Base-by-base conservation (phyloP, 495 filamentous ascomycete genomes). In the Tuber calosporum region DNA sequence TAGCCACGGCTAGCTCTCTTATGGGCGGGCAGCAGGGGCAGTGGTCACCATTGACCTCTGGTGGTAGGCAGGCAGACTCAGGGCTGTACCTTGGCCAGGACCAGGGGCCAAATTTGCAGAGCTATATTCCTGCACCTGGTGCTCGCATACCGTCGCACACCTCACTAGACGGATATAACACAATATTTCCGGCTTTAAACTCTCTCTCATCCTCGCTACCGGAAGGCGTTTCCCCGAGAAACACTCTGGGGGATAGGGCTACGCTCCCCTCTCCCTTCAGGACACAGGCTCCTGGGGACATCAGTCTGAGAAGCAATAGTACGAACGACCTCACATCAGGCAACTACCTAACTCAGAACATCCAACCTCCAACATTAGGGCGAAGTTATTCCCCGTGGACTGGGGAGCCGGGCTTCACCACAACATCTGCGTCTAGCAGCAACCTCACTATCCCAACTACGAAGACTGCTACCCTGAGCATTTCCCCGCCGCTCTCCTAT, bases 201-300 rank as follows among this genome's bases (percentile, higher is more conserved):
- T 80, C 78, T 9, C 68, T 80, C 1, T 80, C 79, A 1, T 75
- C 74, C 34, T 78, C 78, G 7, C 78, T 80, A 36, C 78, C 79
- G 20, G 78, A 80, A 22, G 74, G 79, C 20, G 53, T 69, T 62
- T 80, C 78, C 20, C 72, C 70, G 34, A 74, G 74, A 22, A 68
- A 67, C 34, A 37, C 72, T 9, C 53, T 69, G 11, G 67, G 43
- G 9, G 74, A 76, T 48, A 77, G 77, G 37, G 76, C 77, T 6
- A 75, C 76, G n/a, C 76, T 78, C 43, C 76, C 76, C 15, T 34
- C 73, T 1, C 76, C 76, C 26, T 68, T 78, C 58, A 73, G 76
- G n/a, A 78, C 74, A 1, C 75, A 71, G 40, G 76, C 76, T 22
- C 71, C 76, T 4, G 76, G 77, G 36, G 40, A 19, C 30, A 77